Percentiles rank a stretch among this genome's conserved stretches.
Evolutionary conservation across 1,139 yeast species (phyloP).

Genomic region (Zhuliangozyma parablackwelliae): DNA sequence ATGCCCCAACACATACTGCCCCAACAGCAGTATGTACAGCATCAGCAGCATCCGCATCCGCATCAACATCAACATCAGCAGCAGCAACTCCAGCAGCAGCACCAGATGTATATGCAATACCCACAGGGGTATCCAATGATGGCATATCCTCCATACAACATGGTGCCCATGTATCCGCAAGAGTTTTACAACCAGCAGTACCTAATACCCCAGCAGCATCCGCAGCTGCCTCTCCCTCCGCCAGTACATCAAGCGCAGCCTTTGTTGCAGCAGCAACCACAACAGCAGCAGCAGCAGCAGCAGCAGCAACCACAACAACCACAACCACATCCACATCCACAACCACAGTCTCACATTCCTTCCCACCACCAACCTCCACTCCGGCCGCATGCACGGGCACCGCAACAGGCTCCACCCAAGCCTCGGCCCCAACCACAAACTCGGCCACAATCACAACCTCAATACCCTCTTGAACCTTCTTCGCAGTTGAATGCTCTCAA

Average conservation of each 20-base stretch:
- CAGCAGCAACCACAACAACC: slow-evolving; percentile 1
- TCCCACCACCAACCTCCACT: too few relatives aligned
- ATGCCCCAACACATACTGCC: slow-evolving; percentile 11
- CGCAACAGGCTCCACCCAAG: too few relatives aligned
- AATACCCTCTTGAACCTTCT: too few relatives aligned
- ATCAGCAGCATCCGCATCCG: slow-evolving; percentile 10
- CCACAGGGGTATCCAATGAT: slow-evolving; percentile 10
- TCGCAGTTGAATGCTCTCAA: too few relatives aligned
- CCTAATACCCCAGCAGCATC: slow-evolving; percentile 3
- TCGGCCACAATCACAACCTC: too few relatives aligned
- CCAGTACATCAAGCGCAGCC: slow-evolving; percentile 1
- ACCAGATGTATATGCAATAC: slow-evolving; percentile 18
- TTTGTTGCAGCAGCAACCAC: slow-evolving; percentile 2
- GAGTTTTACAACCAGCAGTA: slow-evolving; percentile 3
- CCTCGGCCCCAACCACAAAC: too few relatives aligned
- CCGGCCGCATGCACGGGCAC: too few relatives aligned
- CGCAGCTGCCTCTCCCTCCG: slow-evolving; percentile 1
- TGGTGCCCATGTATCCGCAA: slow-evolving; percentile 3
- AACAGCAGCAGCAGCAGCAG: slow-evolving; percentile 1
- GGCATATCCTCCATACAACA: slow-evolving; percentile 9
- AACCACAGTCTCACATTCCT: too few relatives aligned
- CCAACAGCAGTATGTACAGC: slow-evolving; percentile 10
- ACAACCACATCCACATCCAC: too few relatives aligned
- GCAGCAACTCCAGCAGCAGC: slow-evolving; percentile 16
- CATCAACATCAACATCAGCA: slow-evolving; percentile 15